These are phyloP conservation scores for Penicillium diatomitis DNA, from an alignment of 495 filamentous ascomycete species.

Conservation along the genomic window DNA sequence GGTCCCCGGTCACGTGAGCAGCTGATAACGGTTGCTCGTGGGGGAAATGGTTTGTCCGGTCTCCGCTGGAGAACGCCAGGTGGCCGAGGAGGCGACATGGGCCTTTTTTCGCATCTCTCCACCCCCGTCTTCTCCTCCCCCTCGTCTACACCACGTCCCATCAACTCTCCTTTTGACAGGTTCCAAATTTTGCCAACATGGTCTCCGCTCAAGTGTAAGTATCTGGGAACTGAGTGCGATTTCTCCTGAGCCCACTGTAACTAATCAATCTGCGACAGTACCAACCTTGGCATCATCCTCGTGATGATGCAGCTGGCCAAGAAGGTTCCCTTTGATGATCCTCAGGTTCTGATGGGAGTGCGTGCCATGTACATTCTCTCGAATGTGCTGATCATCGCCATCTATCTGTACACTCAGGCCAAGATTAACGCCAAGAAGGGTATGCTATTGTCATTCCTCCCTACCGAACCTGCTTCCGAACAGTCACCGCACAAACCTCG, in stretches of 20 bases:
- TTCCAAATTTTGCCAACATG: constrained; percentile 27
- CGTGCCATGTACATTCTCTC: constrained; percentile 77
- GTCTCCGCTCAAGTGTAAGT: constrained; percentile 40
- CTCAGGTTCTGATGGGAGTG: constrained; percentile 71
- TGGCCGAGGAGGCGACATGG: constrained; percentile 7
- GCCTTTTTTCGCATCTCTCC: constrained; percentile 19
- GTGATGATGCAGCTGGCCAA: constrained; percentile 98
- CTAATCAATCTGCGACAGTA: constrained; percentile 41
- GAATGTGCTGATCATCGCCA: constrained; percentile 74
- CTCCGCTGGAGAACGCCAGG: constrained; percentile 15
- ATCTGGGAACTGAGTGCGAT: neutral
- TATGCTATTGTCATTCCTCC: constrained; percentile 31
- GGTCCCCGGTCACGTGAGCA: neutral
- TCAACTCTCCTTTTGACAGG: constrained; percentile 2
- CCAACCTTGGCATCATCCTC: constrained; percentile 88
- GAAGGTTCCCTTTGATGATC: constrained; percentile 90
- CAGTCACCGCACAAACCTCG: neutral
- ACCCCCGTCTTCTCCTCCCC: constrained; percentile 3
- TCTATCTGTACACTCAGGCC: constrained; percentile 75
- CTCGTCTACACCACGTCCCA: constrained; percentile 8
- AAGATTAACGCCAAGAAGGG: constrained; percentile 93
- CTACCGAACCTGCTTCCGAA: neutral
- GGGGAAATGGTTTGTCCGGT: constrained; percentile 6
- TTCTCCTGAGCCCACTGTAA: neutral
- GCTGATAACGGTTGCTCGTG: neutral